Base-by-base conservation (phyloP, 2,329 filamentous ascomycete species). In the Aureobasidium sp. region DNA sequence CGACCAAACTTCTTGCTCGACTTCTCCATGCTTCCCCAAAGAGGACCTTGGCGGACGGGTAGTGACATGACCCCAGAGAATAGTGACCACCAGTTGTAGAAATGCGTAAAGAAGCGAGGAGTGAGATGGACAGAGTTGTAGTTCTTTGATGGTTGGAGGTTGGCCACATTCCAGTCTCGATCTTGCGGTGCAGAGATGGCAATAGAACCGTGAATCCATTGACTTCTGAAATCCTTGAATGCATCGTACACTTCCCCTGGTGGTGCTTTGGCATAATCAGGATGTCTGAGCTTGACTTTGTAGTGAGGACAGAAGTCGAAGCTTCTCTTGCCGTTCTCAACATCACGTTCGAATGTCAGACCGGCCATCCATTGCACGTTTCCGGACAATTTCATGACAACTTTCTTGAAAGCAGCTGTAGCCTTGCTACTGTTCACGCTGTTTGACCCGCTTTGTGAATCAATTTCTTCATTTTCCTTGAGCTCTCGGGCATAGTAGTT, bases 1-100 rank as follows among this genome's bases (percentile, higher is more conserved):
- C 94, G 85, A 14, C 93, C 93, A 72, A 99, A 99, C 73, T 99
- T 99, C 77, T 99, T 99, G 79, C 91, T 97, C 49, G 91, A 94
- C 79, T 96, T 97, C 68, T 97, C 94, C 29, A 91, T 83, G 0
- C 91, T 91, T 6, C 92, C 93, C 86, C 92, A 99, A 3, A 99
- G 81, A 50, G 84, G 82, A 16, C 94, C 94, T 77, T 99, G 95
- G 0, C 94, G 90, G 62, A 99, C 88, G 11, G 94, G 95, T 32
- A 99, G 80, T 11, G 93, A 95, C 86, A 97, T 91, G 9, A 93
- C 89, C 1, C 93, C 92, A 9, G 91, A 91, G 74, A 99, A 99
- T 67, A 97, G 85, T 0, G 89, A 93, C 91, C 92, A 97, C 94
- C 94, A 99, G 62, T 87, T 86, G 77, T 92, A 97, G 79, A 99